These are phyloP conservation scores for Halenospora varia DNA, from an alignment of 495 filamentous ascomycete species.

Conservation along the genomic window DNA sequence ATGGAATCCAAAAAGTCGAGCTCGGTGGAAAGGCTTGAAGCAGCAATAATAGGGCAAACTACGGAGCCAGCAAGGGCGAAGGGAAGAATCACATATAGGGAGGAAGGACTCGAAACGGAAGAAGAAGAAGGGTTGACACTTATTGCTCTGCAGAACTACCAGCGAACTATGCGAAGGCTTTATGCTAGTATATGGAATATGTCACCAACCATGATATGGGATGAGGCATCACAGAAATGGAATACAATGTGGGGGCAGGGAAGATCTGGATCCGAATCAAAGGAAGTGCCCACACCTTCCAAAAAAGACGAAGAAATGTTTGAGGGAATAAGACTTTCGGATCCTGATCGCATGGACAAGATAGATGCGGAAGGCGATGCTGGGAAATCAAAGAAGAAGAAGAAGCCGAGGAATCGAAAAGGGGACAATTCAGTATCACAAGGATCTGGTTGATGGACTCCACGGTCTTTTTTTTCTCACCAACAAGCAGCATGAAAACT, in stretches of 20 bases:
- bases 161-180: conserved; percentile 13
- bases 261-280: not conserved
- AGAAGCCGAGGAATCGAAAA: not conserved
- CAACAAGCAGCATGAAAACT: too few relatives aligned
- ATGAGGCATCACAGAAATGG: conserved; percentile 15
- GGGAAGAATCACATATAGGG: not conserved
- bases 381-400: not conserved
- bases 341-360: too few relatives aligned
- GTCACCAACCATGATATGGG: conserved; percentile 16
- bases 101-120: not conserved
- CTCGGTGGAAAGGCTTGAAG: not conserved
- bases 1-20: not conserved
- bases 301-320: conserved; percentile 17
- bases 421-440: too few relatives aligned
- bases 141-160: not conserved
- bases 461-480: too few relatives aligned
- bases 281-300: conserved; percentile 2
- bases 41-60: too few relatives aligned
- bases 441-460: too few relatives aligned
- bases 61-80: not conserved
- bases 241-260: conserved; percentile 17
- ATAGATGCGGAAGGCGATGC: too few relatives aligned
- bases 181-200: conserved; percentile 19
- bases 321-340: conserved; percentile 13
- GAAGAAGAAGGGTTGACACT: not conserved